phyloP scores from a whole-genome alignment of 345 rosid genomes.

The Gossypium anomalum region DNA sequence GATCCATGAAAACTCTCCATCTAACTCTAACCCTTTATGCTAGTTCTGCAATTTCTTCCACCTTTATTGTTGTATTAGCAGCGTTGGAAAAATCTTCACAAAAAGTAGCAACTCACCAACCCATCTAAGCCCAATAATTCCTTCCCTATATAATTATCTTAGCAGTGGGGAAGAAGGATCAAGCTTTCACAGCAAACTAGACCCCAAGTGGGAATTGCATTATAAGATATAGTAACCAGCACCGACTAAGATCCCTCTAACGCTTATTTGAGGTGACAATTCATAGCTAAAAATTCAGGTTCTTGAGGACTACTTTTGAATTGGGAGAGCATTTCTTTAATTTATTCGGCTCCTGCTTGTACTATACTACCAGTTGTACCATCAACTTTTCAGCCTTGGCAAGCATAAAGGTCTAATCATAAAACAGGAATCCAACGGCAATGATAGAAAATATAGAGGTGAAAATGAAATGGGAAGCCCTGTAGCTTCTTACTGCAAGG shows the following conservation, averaged over 20 bases:
- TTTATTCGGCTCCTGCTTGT: neutral
- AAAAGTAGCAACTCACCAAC: too few relatives aligned
- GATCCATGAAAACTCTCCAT: too few relatives aligned
- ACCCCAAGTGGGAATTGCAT: neutral
- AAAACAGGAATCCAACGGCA: constrained; percentile 23
- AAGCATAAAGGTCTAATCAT: constrained; percentile 24
- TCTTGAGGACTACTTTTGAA: neutral
- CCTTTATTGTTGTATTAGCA: too few relatives aligned
- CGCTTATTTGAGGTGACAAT: neutral
- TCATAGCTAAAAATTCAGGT: constrained; percentile 2
- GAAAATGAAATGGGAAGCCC: too few relatives aligned
- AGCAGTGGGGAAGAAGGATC: neutral
- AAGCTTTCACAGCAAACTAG: neutral
- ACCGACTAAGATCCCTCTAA: neutral
- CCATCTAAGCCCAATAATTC: neutral
- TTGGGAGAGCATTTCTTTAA: neutral
- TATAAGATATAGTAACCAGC: neutral
- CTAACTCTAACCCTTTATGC: too few relatives aligned
- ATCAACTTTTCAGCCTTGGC: constrained; percentile 21
- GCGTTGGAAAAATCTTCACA: too few relatives aligned
- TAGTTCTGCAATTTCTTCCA: too few relatives aligned
- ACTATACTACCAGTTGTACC: neutral
- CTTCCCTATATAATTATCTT: neutral
- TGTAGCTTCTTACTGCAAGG: too few relatives aligned
- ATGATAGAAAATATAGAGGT: neutral